Base-by-base conservation (phyloP, 306 rosid species). In the Abrus precatorius region DNA sequence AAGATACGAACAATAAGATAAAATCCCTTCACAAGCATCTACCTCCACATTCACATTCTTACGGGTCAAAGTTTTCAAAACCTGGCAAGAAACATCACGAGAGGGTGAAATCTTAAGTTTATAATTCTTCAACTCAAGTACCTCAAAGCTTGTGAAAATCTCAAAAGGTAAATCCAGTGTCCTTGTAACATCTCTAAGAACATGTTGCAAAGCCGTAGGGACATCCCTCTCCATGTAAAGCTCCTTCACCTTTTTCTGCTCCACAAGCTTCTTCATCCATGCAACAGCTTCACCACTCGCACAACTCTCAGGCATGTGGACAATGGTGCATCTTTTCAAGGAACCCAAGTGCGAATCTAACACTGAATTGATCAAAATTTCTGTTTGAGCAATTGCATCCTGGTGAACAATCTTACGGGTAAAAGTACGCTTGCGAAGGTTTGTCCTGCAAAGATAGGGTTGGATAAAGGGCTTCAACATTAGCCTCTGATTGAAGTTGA, bases 51-150 rank as follows among this genome's bases (percentile, higher is more conserved):
- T 3, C 1, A 68, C 14, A 8, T 29, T 27, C 0, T 1, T 27
- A 9, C 44, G 9, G 5, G 2, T 44, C 6, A 67, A 38, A 53
- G 54, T 67, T 67, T 45, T 43, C n/a, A 43, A 13, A 14, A 7
- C 5, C 7, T 32, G 57, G 40, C 4, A 2, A 47, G 27, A n/a
- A 47, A 12, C 28, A 6, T 69, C 27, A 27, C 4, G 0, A 4
- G 28, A 49, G 55, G 27, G 7, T 45, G 74, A 29, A 29, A 12
- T 6, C 29, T 28, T 10, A 47, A 69, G 38, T 6, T 12, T 1
- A 34, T 61, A 61, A 27, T 61, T 61, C 27, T 5, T 69, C 40
- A 69, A 10, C 41, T 69, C 28, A 69, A 69, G 57, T n/a, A 29
- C 40, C 3, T 45, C 57, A 30, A 69, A 48, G 10, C 38, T 3